Evolutionary conservation across 371 early-diverging fungal species (phyloP).

Genomic region (Apophysomyces trapeziformis): DNA sequence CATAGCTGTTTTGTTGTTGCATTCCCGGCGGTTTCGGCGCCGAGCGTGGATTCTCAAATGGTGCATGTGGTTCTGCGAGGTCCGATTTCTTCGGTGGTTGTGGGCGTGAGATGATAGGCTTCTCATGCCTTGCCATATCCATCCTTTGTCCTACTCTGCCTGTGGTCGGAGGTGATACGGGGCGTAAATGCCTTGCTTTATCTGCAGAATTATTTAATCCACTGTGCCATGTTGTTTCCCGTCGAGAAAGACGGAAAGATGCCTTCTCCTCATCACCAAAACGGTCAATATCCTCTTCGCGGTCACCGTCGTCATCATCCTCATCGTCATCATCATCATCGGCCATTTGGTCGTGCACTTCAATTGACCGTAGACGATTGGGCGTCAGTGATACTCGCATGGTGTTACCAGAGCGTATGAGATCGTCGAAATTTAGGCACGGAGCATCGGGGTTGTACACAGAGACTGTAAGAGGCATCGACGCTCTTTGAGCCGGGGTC

Average conservation of each 20-base stretch:
- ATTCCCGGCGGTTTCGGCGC: constrained; percentile 39
- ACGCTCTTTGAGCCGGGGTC: constrained; percentile 11
- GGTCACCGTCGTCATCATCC: background rate
- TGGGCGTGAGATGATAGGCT: constrained; percentile 1
- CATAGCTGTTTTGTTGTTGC: background rate
- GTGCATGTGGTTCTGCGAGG: constrained; percentile 9
- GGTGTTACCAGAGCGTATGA: constrained; percentile 57
- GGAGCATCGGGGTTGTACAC: constrained; percentile 46
- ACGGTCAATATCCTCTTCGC: background rate
- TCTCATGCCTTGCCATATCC: background rate
- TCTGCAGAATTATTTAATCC: constrained; percentile 24
- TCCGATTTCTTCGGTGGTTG: background rate
- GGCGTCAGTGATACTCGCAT: constrained; percentile 61
- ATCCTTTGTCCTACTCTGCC: constrained; percentile 10
- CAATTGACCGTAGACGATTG: constrained; percentile 57
- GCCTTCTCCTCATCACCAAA: background rate
- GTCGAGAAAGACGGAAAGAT: background rate
- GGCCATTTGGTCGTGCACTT: constrained; percentile 38
- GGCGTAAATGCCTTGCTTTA: constrained; percentile 7
- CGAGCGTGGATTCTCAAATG: constrained; percentile 42
- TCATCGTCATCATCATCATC: constrained; percentile 11
- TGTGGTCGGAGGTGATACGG: constrained; percentile 11
- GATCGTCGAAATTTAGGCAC: constrained; percentile 49
- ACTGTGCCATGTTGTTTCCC: constrained; percentile 34
- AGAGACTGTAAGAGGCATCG: constrained; percentile 26